A percentile compares a stretch with the other conserved stretches of the same genome.
These are phyloP conservation scores for Sordariomycetes sp. DNA, from an alignment of 2,329 filamentous ascomycete species.

Conservation along the genomic window DNA sequence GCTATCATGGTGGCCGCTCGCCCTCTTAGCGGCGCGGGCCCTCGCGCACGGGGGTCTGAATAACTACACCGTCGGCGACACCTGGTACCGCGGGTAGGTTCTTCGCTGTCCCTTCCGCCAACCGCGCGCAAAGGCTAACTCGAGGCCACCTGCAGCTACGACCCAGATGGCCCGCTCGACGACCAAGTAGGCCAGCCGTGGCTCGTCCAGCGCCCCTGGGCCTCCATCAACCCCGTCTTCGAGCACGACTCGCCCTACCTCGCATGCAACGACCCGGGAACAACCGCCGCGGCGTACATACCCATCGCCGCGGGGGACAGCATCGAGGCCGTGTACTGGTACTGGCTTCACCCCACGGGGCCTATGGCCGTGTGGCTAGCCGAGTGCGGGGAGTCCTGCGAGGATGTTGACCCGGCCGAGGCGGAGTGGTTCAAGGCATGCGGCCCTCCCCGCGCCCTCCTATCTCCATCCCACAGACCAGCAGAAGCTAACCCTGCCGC, in stretches of 20 bases:
- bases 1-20: neutral
- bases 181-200: slow-evolving; percentile 1
- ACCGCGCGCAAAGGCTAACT: neutral
- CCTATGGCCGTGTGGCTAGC: slow-evolving; percentile 44
- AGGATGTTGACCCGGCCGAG: slow-evolving; percentile 18
- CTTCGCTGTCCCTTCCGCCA: neutral
- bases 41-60: slow-evolving; percentile 3
- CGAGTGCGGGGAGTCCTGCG: slow-evolving; percentile 25
- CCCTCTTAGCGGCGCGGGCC: neutral
- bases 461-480: neutral
- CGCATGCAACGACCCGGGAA: slow-evolving; percentile 33
- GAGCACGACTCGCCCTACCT: slow-evolving; percentile 28
- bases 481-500: neutral
- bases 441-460: neutral
- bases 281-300: slow-evolving; percentile 23
- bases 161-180: neutral
- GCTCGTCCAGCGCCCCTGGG: slow-evolving; percentile 6
- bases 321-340: slow-evolving; percentile 36
- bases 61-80: slow-evolving; percentile 4
- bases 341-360: slow-evolving; percentile 38
- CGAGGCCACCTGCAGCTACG: neutral
- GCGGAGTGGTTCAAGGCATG: slow-evolving; percentile 23
- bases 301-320: slow-evolving; percentile 33
- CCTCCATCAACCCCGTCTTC: slow-evolving; percentile 31
- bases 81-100: slow-evolving; percentile 5